Conservation (phyloP, 2,329 filamentous ascomycete species). For the Botrytis pseudocinerea region DNA sequence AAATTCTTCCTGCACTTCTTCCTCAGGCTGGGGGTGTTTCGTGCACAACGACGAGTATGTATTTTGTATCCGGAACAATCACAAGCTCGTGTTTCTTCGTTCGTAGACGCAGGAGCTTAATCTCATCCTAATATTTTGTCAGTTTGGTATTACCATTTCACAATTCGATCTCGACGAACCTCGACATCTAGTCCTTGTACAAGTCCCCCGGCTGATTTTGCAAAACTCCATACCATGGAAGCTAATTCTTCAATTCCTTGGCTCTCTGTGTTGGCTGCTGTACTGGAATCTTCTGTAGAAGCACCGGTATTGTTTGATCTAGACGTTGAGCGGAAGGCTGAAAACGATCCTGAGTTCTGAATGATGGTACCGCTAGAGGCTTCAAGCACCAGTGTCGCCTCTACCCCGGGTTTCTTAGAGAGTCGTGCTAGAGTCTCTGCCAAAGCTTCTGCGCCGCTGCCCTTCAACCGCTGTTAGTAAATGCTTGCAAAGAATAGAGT, state of each 20-base stretch:
- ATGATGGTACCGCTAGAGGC: conserved; percentile 71
- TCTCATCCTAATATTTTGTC: conserved; percentile 59
- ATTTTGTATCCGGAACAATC: conserved; percentile 78
- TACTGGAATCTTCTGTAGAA: conserved; percentile 9
- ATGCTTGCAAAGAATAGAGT: background rate
- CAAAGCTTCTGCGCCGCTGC: conserved; percentile 20
- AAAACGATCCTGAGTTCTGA: conserved; percentile 67
- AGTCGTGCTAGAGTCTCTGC: conserved; percentile 46
- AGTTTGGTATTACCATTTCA: conserved; percentile 15
- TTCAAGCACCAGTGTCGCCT: conserved; percentile 74
- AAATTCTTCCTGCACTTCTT: background rate
- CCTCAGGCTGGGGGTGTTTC: conserved; percentile 69
- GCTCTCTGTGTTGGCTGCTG: conserved; percentile 20
- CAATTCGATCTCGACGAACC: conserved; percentile 44
- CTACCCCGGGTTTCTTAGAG: conserved; percentile 75
- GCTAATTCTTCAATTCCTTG: conserved; percentile 67
- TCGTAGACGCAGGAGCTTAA: conserved; percentile 72
- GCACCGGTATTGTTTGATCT: background rate
- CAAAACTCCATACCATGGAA: conserved; percentile 72
- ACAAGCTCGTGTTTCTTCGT: conserved; percentile 86
- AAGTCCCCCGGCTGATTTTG: conserved; percentile 66
- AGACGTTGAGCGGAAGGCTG: conserved; percentile 43
- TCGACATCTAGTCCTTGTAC: conserved; percentile 74
- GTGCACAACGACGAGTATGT: conserved; percentile 76
- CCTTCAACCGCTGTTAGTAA: conserved; percentile 15